Evolutionary conservation across 2,329 filamentous ascomycete species (phyloP).

Genomic region (Hawksworthiomyces lignivorus): DNA sequence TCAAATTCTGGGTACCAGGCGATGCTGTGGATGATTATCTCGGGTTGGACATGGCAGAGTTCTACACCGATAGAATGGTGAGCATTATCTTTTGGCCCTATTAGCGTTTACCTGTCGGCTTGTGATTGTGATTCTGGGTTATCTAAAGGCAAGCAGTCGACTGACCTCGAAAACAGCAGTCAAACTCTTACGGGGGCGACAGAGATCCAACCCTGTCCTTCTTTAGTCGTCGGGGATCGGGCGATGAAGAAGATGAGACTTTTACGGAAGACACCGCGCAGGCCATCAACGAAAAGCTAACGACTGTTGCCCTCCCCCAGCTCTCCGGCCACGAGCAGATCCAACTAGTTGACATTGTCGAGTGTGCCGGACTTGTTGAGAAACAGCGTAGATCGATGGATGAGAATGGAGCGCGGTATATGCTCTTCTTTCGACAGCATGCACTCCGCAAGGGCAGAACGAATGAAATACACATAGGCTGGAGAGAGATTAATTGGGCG

Average conservation of each 20-base stretch:
- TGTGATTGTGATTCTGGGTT: no score
- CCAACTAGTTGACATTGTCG: slow-evolving; percentile 72
- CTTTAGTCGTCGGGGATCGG: slow-evolving; percentile 23
- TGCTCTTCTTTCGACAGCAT: slow-evolving; percentile 81
- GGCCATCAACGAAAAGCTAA: slow-evolving; percentile 69
- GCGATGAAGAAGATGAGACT: slow-evolving; percentile 48
- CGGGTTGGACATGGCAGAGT: slow-evolving; percentile 54
- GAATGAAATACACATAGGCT: slow-evolving; percentile 59
- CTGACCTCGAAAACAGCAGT: background rate
- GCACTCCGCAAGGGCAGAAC: slow-evolving; percentile 60
- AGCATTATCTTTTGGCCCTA: slow-evolving; percentile 11
- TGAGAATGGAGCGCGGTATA: slow-evolving; percentile 78
- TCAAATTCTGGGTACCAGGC: slow-evolving; percentile 79
- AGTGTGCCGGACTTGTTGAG: slow-evolving; percentile 77
- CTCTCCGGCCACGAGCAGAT: slow-evolving; percentile 83
- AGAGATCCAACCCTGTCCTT: slow-evolving; percentile 25
- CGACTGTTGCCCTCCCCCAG: slow-evolving; percentile 65
- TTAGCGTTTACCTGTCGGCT: background rate
- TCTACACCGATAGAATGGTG: slow-evolving; percentile 37
- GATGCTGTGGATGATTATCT: slow-evolving; percentile 75
- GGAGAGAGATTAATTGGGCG: slow-evolving; percentile 79
- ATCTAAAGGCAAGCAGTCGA: no score
- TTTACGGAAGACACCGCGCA: slow-evolving; percentile 66
- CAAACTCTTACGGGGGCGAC: background rate
- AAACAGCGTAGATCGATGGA: slow-evolving; percentile 84